Conservation (phyloP, 352 stramenopile genomes). For the Globisporangium heterothallicum region DNA sequence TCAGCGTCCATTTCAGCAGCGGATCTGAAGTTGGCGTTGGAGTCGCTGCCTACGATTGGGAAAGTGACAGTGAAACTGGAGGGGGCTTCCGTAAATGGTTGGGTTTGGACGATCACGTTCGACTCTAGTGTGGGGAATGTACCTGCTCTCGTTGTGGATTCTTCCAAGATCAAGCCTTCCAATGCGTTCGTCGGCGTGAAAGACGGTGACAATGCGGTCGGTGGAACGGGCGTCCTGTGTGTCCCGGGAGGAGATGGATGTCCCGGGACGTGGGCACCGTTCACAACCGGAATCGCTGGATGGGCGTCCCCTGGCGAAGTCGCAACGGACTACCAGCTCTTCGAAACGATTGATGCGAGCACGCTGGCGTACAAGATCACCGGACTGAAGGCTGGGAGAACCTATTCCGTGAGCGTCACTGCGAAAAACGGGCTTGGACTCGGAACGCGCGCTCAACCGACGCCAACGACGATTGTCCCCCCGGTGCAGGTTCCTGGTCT, state of each 20-base stretch:
- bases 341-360: conserved; percentile 56
- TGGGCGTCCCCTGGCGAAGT: conserved; percentile 40
- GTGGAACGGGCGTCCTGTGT: conserved; percentile 31
- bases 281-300: conserved; percentile 26
- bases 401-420: conserved; percentile 86
- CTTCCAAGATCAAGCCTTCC: conserved; percentile 47
- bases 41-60: conserved; percentile 61
- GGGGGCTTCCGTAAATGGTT: conserved; percentile 28
- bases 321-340: conserved; percentile 59
- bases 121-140: conserved; percentile 59
- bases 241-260: conserved; percentile 41
- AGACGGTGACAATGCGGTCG: conserved; percentile 75
- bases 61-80: conserved; percentile 40
- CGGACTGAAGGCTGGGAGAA: conserved; percentile 54
- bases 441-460: conserved; percentile 30
- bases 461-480: conserved; percentile 37
- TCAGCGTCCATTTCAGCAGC: conserved; percentile 25
- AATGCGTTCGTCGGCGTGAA: conserved; percentile 50
- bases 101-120: conserved; percentile 79
- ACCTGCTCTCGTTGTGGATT: conserved; percentile 41
- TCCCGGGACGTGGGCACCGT: conserved; percentile 39
- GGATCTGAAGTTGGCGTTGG: conserved; percentile 47
- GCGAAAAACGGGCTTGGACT: conserved; percentile 84
- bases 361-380: conserved; percentile 65
- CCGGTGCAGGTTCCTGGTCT: conserved; percentile 74